Evolutionary conservation across 208 protist species (phyloP), one percentile per base, ranked within the genome.

Genomic region (Crithidia expoeki): DNA sequence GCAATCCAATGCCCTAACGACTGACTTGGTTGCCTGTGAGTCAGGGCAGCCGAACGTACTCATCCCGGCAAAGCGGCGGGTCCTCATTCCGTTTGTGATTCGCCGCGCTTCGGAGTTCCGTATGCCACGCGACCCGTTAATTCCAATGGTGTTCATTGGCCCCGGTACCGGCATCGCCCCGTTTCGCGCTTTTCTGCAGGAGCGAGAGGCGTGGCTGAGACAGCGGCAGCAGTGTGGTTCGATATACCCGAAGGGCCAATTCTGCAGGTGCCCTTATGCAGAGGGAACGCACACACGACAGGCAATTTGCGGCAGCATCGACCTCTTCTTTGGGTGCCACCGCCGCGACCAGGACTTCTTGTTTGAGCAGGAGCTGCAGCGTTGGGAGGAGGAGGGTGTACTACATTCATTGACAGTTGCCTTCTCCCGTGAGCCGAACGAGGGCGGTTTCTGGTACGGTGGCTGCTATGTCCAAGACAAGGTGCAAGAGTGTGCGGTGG

Each of bases 81-180:
- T 55, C 28, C 61, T 66, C 2, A 68, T 85, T 7, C 70, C 61
- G 1, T 78, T 92, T 28, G 63, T 71, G 4, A 60, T 90, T 10
- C 74, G 82, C 44, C 60, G 57, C 6, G 16, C 67, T 12, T 80
- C 82, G 32, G 81, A 79, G 28, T 97, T 98, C 67, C 51, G 51
- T 49, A 75, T 91, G 66, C 92, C 94, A 14, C 51, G 36, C 21
- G 65, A 86, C 40, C 70, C 74, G 23, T 58, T 79, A 4, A 72
- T 79, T 11, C 86, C 93, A 10, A 73, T 94, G 25, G 82, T 98
- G 34, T 85, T 96, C 70, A 85, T 98, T 59, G 92, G 91, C 33
- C 90, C 93, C 1, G 91, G 94, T 36, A 96, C 91, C 4, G 93
- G 93, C 51, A 71, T 98, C 5, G 90, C 90, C 7, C 93, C 93